Evolutionary conservation across 306 rosid species (phyloP).

Genomic region (Rosa chinensis): DNA sequence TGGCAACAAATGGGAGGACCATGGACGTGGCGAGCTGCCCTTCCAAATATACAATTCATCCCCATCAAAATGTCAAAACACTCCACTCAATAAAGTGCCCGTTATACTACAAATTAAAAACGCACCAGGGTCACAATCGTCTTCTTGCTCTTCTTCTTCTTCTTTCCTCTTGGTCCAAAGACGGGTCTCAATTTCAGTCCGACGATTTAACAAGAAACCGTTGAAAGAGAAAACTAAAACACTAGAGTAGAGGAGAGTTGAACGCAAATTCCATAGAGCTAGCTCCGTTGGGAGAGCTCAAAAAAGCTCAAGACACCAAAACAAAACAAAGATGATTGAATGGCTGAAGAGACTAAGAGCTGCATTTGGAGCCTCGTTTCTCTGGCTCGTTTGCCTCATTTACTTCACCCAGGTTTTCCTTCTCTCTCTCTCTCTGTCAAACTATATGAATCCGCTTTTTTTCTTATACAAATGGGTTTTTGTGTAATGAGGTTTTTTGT

Average conservation of each 20-base stretch:
- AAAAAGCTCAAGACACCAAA: neutral
- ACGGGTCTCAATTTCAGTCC: slow-evolving; percentile 19
- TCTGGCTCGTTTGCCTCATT: slow-evolving; percentile 80
- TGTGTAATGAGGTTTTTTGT: neutral
- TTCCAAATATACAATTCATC: neutral
- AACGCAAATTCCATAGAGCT: neutral
- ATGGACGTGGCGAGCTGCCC: slow-evolving; percentile 37
- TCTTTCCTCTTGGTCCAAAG: neutral
- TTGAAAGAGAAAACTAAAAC: slow-evolving; percentile 13
- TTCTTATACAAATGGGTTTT: neutral
- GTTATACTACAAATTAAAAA: neutral
- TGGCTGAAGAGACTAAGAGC: slow-evolving; percentile 58
- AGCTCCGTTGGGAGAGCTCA: neutral
- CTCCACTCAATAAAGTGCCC: neutral
- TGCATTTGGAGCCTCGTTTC: slow-evolving; percentile 66
- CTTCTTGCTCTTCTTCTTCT: neutral
- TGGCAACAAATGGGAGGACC: slow-evolving; percentile 47
- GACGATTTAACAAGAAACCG: slow-evolving; percentile 12
- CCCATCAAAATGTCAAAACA: slow-evolving; percentile 23
- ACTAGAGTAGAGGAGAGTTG: neutral
- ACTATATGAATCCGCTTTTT: neutral
- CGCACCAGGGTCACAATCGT: slow-evolving; percentile 28
- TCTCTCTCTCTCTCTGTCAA: neutral
- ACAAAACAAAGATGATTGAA: slow-evolving; percentile 46
- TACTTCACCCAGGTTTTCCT: slow-evolving; percentile 81